Evolutionary conservation across 768 basidiomycete genomes (phyloP).

Genomic region (Boletellus ananas): DNA sequence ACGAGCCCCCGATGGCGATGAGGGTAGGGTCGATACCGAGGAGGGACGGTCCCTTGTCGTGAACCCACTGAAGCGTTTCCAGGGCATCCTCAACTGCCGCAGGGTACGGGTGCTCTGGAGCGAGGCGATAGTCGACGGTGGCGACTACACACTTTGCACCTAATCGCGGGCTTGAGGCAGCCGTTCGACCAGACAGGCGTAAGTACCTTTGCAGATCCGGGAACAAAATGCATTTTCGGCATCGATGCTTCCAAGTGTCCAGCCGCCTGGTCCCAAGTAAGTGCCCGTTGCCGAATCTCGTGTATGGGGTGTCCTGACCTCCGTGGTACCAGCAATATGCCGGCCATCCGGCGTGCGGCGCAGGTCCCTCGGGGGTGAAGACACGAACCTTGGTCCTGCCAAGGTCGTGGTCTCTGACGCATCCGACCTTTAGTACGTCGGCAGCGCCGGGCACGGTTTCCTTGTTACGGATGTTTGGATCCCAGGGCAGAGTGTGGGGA

Average conservation of each 20-base stretch:
- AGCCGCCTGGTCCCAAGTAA: conserved; percentile 50
- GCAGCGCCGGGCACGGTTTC: conserved; percentile 57
- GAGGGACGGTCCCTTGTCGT: conserved; percentile 39
- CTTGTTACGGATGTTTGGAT: conserved; percentile 49
- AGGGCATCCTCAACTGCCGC: conserved; percentile 32
- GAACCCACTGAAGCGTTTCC: conserved; percentile 36
- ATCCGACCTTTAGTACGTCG: conserved; percentile 52
- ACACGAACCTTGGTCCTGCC: conserved; percentile 53
- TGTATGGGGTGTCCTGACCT: conserved; percentile 36
- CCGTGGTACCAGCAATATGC: conserved; percentile 74
- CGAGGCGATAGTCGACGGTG: conserved; percentile 33
- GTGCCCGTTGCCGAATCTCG: not conserved
- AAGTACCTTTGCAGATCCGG: conserved; percentile 26
- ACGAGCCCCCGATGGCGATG: conserved; percentile 72
- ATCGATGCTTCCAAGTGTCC: conserved; percentile 67
- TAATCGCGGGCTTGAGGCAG: conserved; percentile 1
- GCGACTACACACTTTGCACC: conserved; percentile 33
- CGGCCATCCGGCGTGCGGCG: conserved; percentile 61
- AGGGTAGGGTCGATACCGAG: conserved; percentile 47
- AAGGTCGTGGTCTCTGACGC: conserved; percentile 49
- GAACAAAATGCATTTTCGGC: conserved; percentile 57
- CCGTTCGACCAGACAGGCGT: not conserved
- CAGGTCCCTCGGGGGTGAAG: conserved; percentile 52
- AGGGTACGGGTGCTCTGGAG: conserved; percentile 33
- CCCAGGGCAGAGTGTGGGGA: conserved; percentile 59